Evolutionary conservation across 176 grass and related monocot species (phyloP).

Genomic region (Oryza punctata): DNA sequence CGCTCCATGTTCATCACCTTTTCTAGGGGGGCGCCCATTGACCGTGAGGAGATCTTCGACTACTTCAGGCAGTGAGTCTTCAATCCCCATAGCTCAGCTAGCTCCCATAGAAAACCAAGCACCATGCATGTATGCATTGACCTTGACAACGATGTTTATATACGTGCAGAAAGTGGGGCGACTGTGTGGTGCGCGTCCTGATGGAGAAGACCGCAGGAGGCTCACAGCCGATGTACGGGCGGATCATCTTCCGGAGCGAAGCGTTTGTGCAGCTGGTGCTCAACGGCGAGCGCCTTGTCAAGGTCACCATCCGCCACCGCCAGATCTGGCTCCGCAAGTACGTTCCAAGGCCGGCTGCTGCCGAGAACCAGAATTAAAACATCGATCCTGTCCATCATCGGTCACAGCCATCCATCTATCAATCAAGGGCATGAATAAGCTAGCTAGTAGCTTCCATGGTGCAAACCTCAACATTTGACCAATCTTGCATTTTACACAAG

Average conservation of each 20-base stretch:
- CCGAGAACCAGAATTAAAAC: background rate
- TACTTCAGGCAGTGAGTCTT: slow-evolving; percentile 58
- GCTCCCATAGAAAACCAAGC: background rate
- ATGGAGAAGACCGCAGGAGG: slow-evolving; percentile 31
- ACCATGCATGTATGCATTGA: background rate
- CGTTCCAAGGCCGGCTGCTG: background rate
- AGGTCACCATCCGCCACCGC: slow-evolving; percentile 17
- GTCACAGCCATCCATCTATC: too few species aligned
- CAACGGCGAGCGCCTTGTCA: background rate
- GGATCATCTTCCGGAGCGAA: slow-evolving; percentile 45
- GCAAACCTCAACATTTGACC: too few species aligned
- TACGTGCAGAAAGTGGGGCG: slow-evolving; percentile 35
- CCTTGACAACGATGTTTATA: background rate
- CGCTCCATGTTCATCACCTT: slow-evolving; percentile 77
- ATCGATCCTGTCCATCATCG: background rate
- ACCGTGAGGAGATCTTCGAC: slow-evolving; percentile 51
- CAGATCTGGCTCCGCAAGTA: slow-evolving; percentile 54
- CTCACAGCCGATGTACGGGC: slow-evolving; percentile 28
- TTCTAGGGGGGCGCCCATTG: slow-evolving; percentile 42
- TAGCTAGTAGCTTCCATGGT: too few species aligned
- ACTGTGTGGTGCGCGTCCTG: slow-evolving; percentile 42
- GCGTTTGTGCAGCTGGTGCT: slow-evolving; percentile 37
- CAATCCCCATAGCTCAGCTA: background rate
- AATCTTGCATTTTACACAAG: too few species aligned
- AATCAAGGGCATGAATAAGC: background rate